Percentiles rank a stretch among this genome's conserved stretches.
Evolutionary conservation across 2,329 filamentous ascomycete species (phyloP).

Genomic region (Fonsecaea monophora): DNA sequence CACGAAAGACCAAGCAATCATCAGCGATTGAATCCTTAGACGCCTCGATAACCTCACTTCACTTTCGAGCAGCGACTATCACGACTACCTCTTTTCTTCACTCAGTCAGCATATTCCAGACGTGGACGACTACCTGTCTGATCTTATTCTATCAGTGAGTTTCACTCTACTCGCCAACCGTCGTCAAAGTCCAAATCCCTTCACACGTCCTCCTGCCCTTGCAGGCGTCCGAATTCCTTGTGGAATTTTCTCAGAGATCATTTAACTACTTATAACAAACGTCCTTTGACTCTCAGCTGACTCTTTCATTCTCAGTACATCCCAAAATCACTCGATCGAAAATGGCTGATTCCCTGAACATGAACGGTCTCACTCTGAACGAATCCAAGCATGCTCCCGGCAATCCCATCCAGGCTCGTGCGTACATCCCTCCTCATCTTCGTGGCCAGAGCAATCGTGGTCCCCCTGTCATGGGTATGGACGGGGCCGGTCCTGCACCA

Average conservation of each 20-base stretch:
- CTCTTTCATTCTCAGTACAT: constrained; percentile 10
- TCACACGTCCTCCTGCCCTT: neutral
- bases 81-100: constrained; percentile 11
- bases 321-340: constrained; percentile 25
- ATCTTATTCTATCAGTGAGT: constrained; percentile 27
- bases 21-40: constrained; percentile 20
- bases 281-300: neutral
- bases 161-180: neutral
- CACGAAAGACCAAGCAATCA: constrained; percentile 33
- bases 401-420: constrained; percentile 52
- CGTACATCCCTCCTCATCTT: constrained; percentile 70
- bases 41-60: constrained; percentile 31
- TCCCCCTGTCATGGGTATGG: constrained; percentile 46
- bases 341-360: constrained; percentile 64
- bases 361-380: constrained; percentile 64
- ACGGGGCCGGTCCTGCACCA: constrained; percentile 43
- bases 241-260: constrained; percentile 1
- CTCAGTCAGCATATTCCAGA: constrained; percentile 5
- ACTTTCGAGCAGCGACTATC: constrained; percentile 18
- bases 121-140: neutral
- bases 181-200: neutral
- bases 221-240: constrained; percentile 12
- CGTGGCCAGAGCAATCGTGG: constrained; percentile 50
- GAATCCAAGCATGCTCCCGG: constrained; percentile 65
- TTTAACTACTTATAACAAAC: neutral